Evolutionary conservation across 2,329 filamentous ascomycete species (phyloP), one percentile per base, ranked within the genome.

Genomic region (Exophiala oligosperma): DNA sequence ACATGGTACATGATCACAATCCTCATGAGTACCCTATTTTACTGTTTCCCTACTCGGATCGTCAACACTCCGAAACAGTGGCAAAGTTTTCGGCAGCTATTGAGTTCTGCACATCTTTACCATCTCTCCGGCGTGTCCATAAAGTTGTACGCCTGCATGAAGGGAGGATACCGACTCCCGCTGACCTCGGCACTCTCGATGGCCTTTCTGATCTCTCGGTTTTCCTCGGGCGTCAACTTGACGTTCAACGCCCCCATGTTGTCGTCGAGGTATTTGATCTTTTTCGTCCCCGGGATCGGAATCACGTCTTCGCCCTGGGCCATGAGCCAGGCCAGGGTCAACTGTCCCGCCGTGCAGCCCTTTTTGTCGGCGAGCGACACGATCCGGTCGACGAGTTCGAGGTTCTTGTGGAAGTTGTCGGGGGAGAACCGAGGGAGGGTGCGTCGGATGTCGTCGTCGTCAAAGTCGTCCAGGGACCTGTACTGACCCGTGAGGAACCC

Each of bases 241-340:
- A 72, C 52, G 37, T 65, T 56, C 17, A 71, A 50, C n/a, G 59
- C 54, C 17, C 44, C 63, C 17, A 52, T 41, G 56, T 80, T 81
- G 69, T 79, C 76, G 40, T 79, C 73, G 38, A 82, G 56, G 44
- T 78, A 74, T n/a, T 73, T 70, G 9, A 78, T 64, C 32, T 74
- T 76, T 59, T 79, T 82, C 0, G 81, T 82, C 7, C 82, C 82
- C 0, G 81, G 81, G 57, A 82, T 88, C 0, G 86, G 83, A 66
- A 85, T 79, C 50, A 88, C 75, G 64, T 86, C 81, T 1, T 81
- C 75, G 0, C 83, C 82, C 66, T 88, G 59, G 21, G 46, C 53
- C n/a, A 60, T 37, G 21, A 65, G 49, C 63, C 57, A 64, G 3
- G 64, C 63, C 12, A 65, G 52, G 24, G 64, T 55, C 48, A 65